Evolutionary conservation across 805 yeast species (phyloP), one percentile per base, ranked within the genome.

Genomic region (Candida germanica): DNA sequence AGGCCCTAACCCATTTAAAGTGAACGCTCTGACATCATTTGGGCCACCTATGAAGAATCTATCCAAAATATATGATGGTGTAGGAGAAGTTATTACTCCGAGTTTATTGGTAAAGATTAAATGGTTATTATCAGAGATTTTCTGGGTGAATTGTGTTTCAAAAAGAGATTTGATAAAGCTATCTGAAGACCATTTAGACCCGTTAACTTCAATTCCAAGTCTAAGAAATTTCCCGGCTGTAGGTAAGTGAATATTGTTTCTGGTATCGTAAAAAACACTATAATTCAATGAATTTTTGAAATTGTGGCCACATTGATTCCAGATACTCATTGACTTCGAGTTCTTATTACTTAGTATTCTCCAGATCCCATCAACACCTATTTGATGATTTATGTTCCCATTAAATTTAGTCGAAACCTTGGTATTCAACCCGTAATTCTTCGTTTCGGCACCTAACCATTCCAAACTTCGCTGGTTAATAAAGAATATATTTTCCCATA

Each of bases 1-100:
- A 2, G 81, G 81, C 0, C 82, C 81, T 28, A 76, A 45, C 1
- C 80, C 80, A 28, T 75, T 69, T 40, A 74, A 48, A 8, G 58
- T 51, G 46, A 75, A 77, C 1, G 80, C 71, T 29, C 81, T 60
- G 6, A 77, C 66, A 42, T 76, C 81, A 44, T 75, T 76, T 9
- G 82, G 75, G 2, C 82, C 82, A n/a, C 82, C 82, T 3, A 69
- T 57, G 47, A 67, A 73, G 39, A 75, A 76, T 30, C 77, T 56
- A 50, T 77, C 82, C 58, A 76, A 59, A 6, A 76, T 56, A 44
- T 59, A 66, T n/a, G 59, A 51, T 10, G 66, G 43, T 3, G 43
- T 42, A 5, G 27, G 31, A 15, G 40, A 29, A 35, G 49, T 51
- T 25, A 68, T 49, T 0, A 59, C 29, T 1, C 73, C 73, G 0